phyloP scores from a whole-genome alignment of 2,329 filamentous ascomycete species.

The Westerdykella aurantiaca region DNA sequence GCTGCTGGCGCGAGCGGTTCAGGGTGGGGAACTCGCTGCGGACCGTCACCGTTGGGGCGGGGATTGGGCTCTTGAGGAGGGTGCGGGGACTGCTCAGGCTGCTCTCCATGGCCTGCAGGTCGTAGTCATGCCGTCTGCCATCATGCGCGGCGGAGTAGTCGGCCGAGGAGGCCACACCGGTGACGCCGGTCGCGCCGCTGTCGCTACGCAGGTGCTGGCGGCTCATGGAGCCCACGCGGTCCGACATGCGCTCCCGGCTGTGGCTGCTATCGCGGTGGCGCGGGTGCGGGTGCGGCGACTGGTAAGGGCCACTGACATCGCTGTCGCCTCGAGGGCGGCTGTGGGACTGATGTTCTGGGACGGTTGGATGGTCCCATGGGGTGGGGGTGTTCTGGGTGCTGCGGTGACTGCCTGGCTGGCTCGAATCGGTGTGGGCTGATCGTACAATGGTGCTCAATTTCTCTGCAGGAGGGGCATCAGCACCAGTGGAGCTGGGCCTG shows the following conservation, averaged over 20 bases:
- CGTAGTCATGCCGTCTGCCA: slow-evolving; percentile 82
- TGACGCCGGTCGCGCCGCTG: slow-evolving; percentile 57
- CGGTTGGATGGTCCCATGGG: slow-evolving; percentile 59
- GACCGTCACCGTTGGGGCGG: slow-evolving; percentile 84
- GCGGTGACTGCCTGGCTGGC: slow-evolving; percentile 23
- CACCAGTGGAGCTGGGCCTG: slow-evolving; percentile 8
- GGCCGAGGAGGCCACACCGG: slow-evolving; percentile 63
- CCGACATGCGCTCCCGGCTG: slow-evolving; percentile 33
- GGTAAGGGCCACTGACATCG: slow-evolving; percentile 29
- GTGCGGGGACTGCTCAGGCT: slow-evolving; percentile 67
- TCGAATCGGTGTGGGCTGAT: slow-evolving; percentile 64
- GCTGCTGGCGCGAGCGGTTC: slow-evolving; percentile 84
- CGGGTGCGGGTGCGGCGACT: slow-evolving; percentile 19
- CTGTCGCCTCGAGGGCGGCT: slow-evolving; percentile 30
- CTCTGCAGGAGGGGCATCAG: slow-evolving; percentile 53
- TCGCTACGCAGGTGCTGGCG: slow-evolving; percentile 65
- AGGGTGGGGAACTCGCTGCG: slow-evolving; percentile 96
- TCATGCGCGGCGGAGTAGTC: slow-evolving; percentile 75
- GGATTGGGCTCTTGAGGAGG: slow-evolving; percentile 76
- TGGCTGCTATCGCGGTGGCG: slow-evolving; percentile 36
- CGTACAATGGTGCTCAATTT: slow-evolving; percentile 93
- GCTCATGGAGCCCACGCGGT: slow-evolving; percentile 36
- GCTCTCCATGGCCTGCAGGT: slow-evolving; percentile 93
- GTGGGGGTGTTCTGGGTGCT: slow-evolving; percentile 54
- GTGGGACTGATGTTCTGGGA: slow-evolving; percentile 36